Percentiles rank a stretch among this genome's conserved stretches.
Evolutionary conservation across 2,329 filamentous ascomycete genomes (phyloP).

Genomic region (Cladophialophora immunda): DNA sequence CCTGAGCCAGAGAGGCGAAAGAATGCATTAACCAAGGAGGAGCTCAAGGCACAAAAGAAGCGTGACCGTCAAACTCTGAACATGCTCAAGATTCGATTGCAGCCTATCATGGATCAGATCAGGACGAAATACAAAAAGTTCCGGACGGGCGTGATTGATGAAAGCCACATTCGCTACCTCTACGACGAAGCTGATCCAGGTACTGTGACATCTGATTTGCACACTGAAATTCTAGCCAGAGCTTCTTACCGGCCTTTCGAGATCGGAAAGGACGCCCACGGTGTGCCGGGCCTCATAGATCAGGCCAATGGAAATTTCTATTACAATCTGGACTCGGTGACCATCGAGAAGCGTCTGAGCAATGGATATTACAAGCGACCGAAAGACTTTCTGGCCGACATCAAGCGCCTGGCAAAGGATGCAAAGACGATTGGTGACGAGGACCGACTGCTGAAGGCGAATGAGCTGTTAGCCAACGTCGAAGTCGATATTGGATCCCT

Average conservation of each 20-base stretch:
- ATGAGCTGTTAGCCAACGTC: conserved; percentile 90
- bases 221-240: conserved; percentile 61
- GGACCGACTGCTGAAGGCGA: conserved; percentile 83
- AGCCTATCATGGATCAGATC: conserved; percentile 97
- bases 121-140: conserved; percentile 91
- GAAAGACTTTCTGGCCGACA: conserved; percentile 87
- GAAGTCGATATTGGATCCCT: conserved; percentile 89
- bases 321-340: conserved; percentile 92
- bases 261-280: conserved; percentile 80
- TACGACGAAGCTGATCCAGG: conserved; percentile 83
- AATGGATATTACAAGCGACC: conserved; percentile 96
- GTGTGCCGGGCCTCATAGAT: conserved; percentile 78
- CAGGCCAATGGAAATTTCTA: conserved; percentile 82
- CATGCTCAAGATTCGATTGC: conserved; percentile 84
- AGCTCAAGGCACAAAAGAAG: conserved; percentile 81
- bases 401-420: conserved; percentile 84
- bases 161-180: conserved; percentile 78
- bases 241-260: conserved; percentile 77
- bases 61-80: conserved; percentile 86
- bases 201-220: conserved; percentile 67
- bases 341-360: conserved; percentile 93
- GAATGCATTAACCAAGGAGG: conserved; percentile 74
- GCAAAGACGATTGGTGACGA: conserved; percentile 82
- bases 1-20: conserved; percentile 71
- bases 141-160: conserved; percentile 78